A percentile compares a stretch with the other conserved stretches of the same genome.
Evolutionary conservation across 129 eudicot genomes (phyloP).

Genomic region (Scalesia atractyloides): DNA sequence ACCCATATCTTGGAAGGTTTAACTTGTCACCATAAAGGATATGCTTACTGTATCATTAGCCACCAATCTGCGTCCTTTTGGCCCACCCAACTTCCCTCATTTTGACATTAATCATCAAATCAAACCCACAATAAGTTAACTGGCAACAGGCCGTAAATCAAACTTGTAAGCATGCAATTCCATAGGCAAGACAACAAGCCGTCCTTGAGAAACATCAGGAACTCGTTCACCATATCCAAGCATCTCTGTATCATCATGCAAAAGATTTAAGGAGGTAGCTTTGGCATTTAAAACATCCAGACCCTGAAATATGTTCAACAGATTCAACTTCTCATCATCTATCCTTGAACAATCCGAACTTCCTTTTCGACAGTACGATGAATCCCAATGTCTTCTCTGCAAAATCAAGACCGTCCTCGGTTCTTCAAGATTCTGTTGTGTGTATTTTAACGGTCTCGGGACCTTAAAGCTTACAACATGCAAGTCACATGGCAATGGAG

Average conservation of each 20-base stretch:
- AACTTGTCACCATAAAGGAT: conserved; percentile 2
- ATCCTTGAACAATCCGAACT: conserved; percentile 69
- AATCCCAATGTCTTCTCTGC: conserved; percentile 81
- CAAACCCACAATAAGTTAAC: conserved; percentile 6
- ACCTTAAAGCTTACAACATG: conserved; percentile 85
- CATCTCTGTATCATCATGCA: conserved; percentile 88
- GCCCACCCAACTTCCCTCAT: background rate
- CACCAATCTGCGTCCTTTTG: background rate
- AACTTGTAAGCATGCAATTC: conserved; percentile 91
- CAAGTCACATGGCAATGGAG: conserved; percentile 87
- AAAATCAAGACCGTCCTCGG: conserved; percentile 54
- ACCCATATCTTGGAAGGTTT: background rate
- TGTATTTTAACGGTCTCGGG: conserved; percentile 69
- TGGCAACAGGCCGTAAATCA: conserved; percentile 49
- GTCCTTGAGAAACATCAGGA: conserved; percentile 74
- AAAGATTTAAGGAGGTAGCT: conserved; percentile 77
- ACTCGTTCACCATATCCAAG: conserved; percentile 74
- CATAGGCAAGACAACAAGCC: conserved; percentile 80
- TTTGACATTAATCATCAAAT: background rate
- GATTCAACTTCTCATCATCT: conserved; percentile 64
- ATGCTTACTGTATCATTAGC: conserved; percentile 1
- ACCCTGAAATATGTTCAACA: conserved; percentile 71
- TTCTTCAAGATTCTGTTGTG: conserved; percentile 62
- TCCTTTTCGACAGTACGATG: conserved; percentile 78
- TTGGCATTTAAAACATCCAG: conserved; percentile 70